Conservation (phyloP, 1,284 basidiomycete genomes). For the Thelephora terrestris region DNA sequence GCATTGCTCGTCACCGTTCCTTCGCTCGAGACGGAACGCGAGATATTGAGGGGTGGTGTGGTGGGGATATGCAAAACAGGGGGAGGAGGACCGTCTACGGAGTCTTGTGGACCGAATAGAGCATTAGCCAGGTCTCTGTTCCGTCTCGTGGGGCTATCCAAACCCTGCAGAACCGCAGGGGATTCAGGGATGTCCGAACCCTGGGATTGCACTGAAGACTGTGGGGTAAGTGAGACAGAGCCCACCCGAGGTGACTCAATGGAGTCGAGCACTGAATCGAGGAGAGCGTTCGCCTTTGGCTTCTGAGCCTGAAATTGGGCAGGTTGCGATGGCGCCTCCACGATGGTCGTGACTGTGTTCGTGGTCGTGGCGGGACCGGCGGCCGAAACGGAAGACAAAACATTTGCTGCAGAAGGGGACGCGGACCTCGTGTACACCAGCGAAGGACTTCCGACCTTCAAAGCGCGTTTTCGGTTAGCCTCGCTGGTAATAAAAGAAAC, state of each 20-base stretch:
- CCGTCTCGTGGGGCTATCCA: slow-evolving; percentile 38
- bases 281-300: slow-evolving; percentile 50
- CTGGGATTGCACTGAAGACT: no score
- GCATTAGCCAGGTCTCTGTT: slow-evolving; percentile 64
- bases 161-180: slow-evolving; percentile 10
- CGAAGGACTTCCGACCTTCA: slow-evolving; percentile 47
- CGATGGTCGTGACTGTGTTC: no score
- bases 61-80: background rate
- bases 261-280: slow-evolving; percentile 60
- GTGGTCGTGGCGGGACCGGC: no score
- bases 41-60: background rate
- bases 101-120: slow-evolving; percentile 49
- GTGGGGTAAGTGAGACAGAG: slow-evolving; percentile 7
- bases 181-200: slow-evolving; percentile 12
- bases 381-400: background rate
- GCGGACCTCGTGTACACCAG: slow-evolving; percentile 8
- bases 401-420: background rate
- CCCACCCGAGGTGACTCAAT: slow-evolving; percentile 38
- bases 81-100: background rate
- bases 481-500: background rate
- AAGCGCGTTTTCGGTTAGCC: no score
- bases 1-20: background rate
- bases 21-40: slow-evolving; percentile 4
- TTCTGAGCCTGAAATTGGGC: slow-evolving; percentile 10
- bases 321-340: no score